These are phyloP conservation scores for Monascus purpureus DNA, from an alignment of 495 filamentous ascomycete species.

Conservation along the genomic window DNA sequence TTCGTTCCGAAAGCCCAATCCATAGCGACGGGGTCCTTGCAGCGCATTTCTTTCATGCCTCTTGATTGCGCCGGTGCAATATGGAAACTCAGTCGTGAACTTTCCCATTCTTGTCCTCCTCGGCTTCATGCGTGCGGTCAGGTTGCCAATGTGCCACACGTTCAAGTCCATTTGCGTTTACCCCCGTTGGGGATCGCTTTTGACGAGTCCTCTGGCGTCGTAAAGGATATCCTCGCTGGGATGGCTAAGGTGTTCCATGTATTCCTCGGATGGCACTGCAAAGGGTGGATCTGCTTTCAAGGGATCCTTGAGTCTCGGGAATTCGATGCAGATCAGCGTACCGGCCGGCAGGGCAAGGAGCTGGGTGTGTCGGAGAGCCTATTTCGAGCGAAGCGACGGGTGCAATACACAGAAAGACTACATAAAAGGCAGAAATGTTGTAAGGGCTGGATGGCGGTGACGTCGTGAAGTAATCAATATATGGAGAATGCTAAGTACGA, in stretches of 20 bases:
- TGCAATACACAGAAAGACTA: slow-evolving; percentile 75
- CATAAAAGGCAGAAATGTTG: slow-evolving; percentile 8
- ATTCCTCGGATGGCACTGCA: slow-evolving; percentile 45
- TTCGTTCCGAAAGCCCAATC: too few species aligned
- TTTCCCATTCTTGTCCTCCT: slow-evolving; percentile 25
- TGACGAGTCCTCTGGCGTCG: slow-evolving; percentile 37
- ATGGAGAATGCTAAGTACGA: too few species aligned
- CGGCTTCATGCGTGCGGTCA: slow-evolving; percentile 51
- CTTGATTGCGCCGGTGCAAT: slow-evolving; percentile 21
- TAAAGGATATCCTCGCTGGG: slow-evolving; percentile 55
- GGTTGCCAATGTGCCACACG: slow-evolving; percentile 53
- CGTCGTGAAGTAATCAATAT: too few species aligned
- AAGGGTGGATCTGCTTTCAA: slow-evolving; percentile 56
- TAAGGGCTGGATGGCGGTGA: too few species aligned
- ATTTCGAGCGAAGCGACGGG: slow-evolving; percentile 47
- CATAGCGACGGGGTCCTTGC: too few species aligned
- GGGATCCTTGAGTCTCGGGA: slow-evolving; percentile 55
- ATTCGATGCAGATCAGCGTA: slow-evolving; percentile 66
- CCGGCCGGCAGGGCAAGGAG: slow-evolving; percentile 45
- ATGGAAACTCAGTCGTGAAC: slow-evolving; percentile 25
- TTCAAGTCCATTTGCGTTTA: slow-evolving; percentile 33
- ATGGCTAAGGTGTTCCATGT: slow-evolving; percentile 48
- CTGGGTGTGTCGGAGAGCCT: slow-evolving; percentile 51
- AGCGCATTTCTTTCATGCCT: slow-evolving; percentile 1
- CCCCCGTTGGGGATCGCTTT: slow-evolving; percentile 25